Evolutionary conservation across 192 early-diverging fungal species (phyloP), one percentile per base, ranked within the genome.

Genomic region (Phlyctochytrium planicorne): DNA sequence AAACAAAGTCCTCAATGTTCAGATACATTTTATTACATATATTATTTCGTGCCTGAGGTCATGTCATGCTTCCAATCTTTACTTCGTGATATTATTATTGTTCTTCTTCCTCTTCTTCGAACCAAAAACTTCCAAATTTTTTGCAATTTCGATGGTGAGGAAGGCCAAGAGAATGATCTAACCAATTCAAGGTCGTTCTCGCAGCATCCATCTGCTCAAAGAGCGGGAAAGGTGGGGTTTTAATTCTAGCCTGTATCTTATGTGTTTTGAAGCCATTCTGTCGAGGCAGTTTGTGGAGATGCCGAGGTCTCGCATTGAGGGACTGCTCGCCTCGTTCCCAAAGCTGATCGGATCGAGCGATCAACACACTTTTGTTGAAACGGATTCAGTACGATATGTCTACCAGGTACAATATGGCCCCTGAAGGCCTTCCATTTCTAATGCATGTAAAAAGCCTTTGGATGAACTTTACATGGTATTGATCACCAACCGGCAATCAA

Each of bases 341-440:
- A 99, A 98, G 82, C 83, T 99, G 55, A 92, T 97, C 69, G 90
- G 89, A 55, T 75, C 89, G 4, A 87, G 86, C 24, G 89, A 97
- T 69, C 95, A 99, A 79, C 95, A 97, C 73, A 98, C 97, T 29
- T 98, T 93, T 27, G 90, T 98, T 29, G 95, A 99, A 71, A 98
- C 97, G 0, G 97, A 99, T 29, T 81, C 92, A 62, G 92, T 99
- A 30, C 92, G 97, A 55, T 99, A 95, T 78, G 94, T 99, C 40
- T 99, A 99, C 81, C 97, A 84, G 75, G 82, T 83, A 70, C 20
- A 53, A 14, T n/a, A n/a, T n/a, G n/a, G n/a, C n/a, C n/a, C n/a
- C n/a, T n/a, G n/a, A 34, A 32, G 30, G 17, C 36, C 16, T 23
- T 37, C 25, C 52, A 0, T n/a, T 66, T 25, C 27, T 53, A 20